Conservation (phyloP, 768 basidiomycete genomes). For the Coprinopsis cinerea region DNA sequence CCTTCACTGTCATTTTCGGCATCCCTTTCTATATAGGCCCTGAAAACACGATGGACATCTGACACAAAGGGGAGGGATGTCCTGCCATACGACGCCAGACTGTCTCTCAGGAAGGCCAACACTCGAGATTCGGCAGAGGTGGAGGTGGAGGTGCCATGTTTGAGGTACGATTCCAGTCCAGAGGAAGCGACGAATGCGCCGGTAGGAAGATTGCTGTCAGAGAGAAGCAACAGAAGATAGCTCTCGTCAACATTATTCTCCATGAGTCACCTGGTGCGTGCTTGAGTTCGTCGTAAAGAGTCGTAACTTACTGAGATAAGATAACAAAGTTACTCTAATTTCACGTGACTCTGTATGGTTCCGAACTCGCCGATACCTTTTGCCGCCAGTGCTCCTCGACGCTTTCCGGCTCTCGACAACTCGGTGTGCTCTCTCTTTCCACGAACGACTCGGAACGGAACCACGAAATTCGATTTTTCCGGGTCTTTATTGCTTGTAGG, state of each 20-base stretch:
- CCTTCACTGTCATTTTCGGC: conserved; percentile 7
- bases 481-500: not conserved
- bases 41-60: conserved; percentile 52
- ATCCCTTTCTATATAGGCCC: conserved; percentile 14
- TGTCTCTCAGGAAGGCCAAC: conserved; percentile 62
- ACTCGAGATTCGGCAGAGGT: conserved; percentile 28
- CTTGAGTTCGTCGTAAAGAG: conserved; percentile 1
- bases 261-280: too few relatives aligned
- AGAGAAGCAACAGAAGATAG: conserved; percentile 71
- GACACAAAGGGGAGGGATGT: conserved; percentile 76
- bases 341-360: not conserved
- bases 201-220: conserved; percentile 93
- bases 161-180: conserved; percentile 84
- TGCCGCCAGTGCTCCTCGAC: too few relatives aligned
- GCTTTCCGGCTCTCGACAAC: too few relatives aligned
- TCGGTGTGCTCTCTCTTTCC: too few relatives aligned
- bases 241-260: conserved; percentile 44
- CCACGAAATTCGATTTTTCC: too few relatives aligned
- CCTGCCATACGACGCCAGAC: conserved; percentile 70
- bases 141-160: conserved; percentile 76
- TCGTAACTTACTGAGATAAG: conserved; percentile 12
- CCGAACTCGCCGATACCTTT: not conserved
- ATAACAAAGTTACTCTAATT: conserved; percentile 2
- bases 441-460: not conserved
- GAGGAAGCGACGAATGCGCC: conserved; percentile 95